Evolutionary conservation across 495 filamentous ascomycete species (phyloP).

Genomic region (Trichocladium uniseriatum): DNA sequence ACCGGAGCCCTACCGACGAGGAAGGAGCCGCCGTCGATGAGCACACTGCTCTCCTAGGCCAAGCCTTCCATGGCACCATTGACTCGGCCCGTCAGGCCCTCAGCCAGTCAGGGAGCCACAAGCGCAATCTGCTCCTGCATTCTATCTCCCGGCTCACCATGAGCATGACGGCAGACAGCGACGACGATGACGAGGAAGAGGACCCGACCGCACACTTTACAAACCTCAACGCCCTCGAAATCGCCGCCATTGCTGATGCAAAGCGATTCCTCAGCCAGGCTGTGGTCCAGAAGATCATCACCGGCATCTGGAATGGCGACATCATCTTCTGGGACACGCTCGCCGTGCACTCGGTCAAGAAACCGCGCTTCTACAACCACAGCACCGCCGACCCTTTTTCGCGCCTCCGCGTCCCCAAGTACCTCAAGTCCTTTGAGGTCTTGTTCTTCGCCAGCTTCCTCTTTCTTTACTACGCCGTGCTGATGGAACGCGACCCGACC

Average conservation of each 20-base stretch:
- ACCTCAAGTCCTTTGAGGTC: slow-evolving; percentile 83
- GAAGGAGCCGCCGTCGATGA: slow-evolving; percentile 33
- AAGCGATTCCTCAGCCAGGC: slow-evolving; percentile 85
- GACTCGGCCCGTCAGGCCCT: slow-evolving; percentile 12
- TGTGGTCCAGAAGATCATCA: slow-evolving; percentile 77
- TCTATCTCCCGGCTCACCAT: slow-evolving; percentile 40
- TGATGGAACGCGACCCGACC: slow-evolving; percentile 49
- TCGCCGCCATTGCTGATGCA: slow-evolving; percentile 78
- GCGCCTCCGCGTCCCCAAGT: slow-evolving; percentile 79
- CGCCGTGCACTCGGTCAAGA: slow-evolving; percentile 65
- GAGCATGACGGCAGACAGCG: slow-evolving; percentile 28
- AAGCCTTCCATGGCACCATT: slow-evolving; percentile 14
- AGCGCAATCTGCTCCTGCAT: slow-evolving; percentile 31
- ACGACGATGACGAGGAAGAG: slow-evolving; percentile 35
- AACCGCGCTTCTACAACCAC: slow-evolving; percentile 71
- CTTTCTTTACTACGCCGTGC: slow-evolving; percentile 72
- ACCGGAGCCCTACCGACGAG: slow-evolving; percentile 21
- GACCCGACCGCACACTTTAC: slow-evolving; percentile 59
- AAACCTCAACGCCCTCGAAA: slow-evolving; percentile 79
- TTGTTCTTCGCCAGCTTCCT: slow-evolving; percentile 78
- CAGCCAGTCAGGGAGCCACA: slow-evolving; percentile 13
- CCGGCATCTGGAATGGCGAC: slow-evolving; percentile 83
- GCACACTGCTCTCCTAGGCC: slow-evolving; percentile 29
- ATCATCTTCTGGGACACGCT: slow-evolving; percentile 89
- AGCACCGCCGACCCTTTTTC: slow-evolving; percentile 71